A percentile compares a stretch with the other conserved stretches of the same genome.
These are phyloP conservation scores for Pulveroboletus ravenelii DNA, from an alignment of 768 basidiomycete species.

Conservation along the genomic window DNA sequence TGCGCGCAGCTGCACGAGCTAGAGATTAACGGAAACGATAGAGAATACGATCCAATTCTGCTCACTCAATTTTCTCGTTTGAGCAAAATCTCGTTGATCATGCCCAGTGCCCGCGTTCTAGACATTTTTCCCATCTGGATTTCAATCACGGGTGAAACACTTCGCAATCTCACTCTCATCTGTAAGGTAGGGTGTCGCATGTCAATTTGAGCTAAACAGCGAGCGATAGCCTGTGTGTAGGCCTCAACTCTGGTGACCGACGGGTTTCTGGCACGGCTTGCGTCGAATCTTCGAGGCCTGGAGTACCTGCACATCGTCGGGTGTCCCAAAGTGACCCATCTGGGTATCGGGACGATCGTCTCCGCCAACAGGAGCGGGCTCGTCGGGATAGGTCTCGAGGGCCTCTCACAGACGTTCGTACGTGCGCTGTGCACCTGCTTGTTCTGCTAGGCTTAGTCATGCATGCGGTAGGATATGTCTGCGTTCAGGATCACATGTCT, in stretches of 20 bases:
- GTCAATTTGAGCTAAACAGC: not conserved
- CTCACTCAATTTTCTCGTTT: conserved; percentile 51
- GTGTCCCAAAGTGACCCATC: conserved; percentile 64
- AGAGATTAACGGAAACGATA: conserved; percentile 67
- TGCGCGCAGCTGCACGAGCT: conserved; percentile 47
- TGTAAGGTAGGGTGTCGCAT: conserved; percentile 51
- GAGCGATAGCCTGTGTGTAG: conserved; percentile 31
- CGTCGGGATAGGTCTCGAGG: conserved; percentile 54
- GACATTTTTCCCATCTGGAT: conserved; percentile 51
- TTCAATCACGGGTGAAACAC: conserved; percentile 35
- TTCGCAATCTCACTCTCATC: conserved; percentile 59
- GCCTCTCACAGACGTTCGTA: conserved; percentile 58
- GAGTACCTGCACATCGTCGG: conserved; percentile 60
- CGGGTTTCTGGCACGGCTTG: conserved; percentile 43
- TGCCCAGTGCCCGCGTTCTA: conserved; percentile 61
- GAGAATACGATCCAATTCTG: conserved; percentile 42
- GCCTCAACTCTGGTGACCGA: conserved; percentile 58
- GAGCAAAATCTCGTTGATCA: conserved; percentile 60
- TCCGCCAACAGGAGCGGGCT: conserved; percentile 44
- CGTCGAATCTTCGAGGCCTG: conserved; percentile 45
- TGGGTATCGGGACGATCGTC: conserved; percentile 51
- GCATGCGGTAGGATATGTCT: conserved; percentile 45
- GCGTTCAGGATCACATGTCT: conserved; percentile 40
- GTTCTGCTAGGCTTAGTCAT: conserved; percentile 1
- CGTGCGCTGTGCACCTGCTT: conserved; percentile 14